These are phyloP conservation scores for Fusarium floridanum DNA, from an alignment of 2,329 filamentous ascomycete genomes.

Conservation along the genomic window DNA sequence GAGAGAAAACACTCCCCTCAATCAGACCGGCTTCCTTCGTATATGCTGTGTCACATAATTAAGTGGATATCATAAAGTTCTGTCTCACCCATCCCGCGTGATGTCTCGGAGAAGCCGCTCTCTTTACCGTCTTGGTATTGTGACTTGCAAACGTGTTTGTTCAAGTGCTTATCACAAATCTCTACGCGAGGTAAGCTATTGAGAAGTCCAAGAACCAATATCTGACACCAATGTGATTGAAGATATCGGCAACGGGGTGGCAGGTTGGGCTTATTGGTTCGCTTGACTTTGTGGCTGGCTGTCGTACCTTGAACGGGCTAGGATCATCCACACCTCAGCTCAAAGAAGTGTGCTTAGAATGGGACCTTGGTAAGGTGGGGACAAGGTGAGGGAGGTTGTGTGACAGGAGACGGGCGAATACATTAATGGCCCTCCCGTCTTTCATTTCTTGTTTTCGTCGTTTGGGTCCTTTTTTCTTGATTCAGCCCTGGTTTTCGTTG, in stretches of 20 bases:
- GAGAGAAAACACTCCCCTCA: not conserved
- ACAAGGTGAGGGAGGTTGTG: not conserved
- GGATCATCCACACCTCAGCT: not conserved
- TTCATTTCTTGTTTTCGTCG: not conserved
- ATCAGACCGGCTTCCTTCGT: not conserved
- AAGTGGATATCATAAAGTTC: not conserved
- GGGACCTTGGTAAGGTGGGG: not conserved
- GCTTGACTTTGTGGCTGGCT: not conserved
- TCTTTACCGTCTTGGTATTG: not conserved
- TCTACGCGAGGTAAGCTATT: not conserved
- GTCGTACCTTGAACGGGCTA: not conserved
- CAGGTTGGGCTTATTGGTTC: not conserved
- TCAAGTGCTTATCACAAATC: not conserved
- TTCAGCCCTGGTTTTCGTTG: not conserved
- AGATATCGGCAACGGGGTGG: not conserved
- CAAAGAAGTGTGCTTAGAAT: not conserved
- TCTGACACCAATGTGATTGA: not conserved
- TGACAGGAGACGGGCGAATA: not conserved
- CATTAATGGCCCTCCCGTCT: not conserved
- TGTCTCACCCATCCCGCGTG: not conserved
- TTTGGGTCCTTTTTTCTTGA: not conserved
- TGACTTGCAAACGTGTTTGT: not conserved
- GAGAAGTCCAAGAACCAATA: not conserved
- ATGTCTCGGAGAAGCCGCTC: not conserved
- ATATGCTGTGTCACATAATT: not conserved